Evolutionary conservation across 139 green algal species (phyloP).

Genomic region (Choricystis sp.): DNA sequence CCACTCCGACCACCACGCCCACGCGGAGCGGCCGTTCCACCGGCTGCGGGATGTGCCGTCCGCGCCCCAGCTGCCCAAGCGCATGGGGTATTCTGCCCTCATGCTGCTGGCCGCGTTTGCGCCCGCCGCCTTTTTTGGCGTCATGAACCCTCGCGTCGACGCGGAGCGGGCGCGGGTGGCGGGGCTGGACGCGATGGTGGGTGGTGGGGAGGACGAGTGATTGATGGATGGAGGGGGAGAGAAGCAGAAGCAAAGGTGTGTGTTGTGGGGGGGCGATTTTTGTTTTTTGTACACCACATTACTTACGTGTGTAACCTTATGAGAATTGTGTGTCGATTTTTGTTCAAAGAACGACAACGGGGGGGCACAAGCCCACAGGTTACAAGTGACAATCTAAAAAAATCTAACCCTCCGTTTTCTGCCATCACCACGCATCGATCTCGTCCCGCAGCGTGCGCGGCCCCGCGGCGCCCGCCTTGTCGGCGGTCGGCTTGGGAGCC

Average conservation of each 20-base stretch:
- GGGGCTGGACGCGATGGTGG: neutral
- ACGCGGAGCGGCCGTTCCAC: constrained; percentile 26
- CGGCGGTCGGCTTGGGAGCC: neutral
- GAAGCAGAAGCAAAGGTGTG: neutral
- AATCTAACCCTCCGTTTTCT: neutral
- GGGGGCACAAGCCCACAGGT: no score
- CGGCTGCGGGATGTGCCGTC: constrained; percentile 19
- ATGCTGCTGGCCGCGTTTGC: neutral
- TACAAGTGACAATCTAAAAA: neutral
- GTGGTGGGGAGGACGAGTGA: neutral
- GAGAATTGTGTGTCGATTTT: no score
- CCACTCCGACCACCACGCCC: constrained; percentile 43
- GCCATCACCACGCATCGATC: constrained; percentile 11
- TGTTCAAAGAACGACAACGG: no score
- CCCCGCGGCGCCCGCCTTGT: neutral
- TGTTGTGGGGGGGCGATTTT: no score
- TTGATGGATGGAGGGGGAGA: neutral
- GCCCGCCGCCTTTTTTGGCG: neutral
- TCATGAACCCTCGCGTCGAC: neutral
- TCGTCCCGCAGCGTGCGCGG: constrained; percentile 7
- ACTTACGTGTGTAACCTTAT: no score
- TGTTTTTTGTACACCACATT: neutral
- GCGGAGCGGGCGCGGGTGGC: no score
- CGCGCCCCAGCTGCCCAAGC: constrained; percentile 32
- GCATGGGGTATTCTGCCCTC: constrained; percentile 19